Evolutionary conservation across 164 flowering plant species (phyloP), one percentile per base, ranked within the genome.

Genomic region (Chloranthus sessilifolius): DNA sequence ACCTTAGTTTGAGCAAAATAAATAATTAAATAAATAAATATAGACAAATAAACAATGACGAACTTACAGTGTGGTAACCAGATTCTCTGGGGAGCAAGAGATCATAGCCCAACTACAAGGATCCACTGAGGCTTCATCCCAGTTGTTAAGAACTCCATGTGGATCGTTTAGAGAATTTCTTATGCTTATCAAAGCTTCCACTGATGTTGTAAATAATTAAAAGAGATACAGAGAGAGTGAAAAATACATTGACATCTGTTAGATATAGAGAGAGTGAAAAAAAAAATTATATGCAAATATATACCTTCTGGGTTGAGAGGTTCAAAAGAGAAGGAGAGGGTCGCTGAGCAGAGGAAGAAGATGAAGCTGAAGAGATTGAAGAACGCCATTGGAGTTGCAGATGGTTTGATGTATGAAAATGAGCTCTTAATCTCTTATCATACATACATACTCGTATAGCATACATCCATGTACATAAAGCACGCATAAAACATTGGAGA

Each of bases 31-130:
- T n/a, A n/a, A n/a, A n/a, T n/a, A n/a, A n/a, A n/a, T n/a, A n/a
- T n/a, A n/a, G n/a, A n/a, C n/a, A n/a, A n/a, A n/a, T n/a, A n/a
- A n/a, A n/a, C n/a, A n/a, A n/a, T n/a, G 29, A 60, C 47, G 14
- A 46, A 77, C 83, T 71, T 56, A 92, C 99, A 92, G 49, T 56
- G 78, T 89, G 52, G 74, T 60, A 35, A 92, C 99, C 24, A 81
- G 78, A 59, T 86, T 85, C 11, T 83, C 89, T 49, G 81, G 28
- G 5, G 95, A 83, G 47, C 99, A 92, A 68, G 95, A 88, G 65
- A 92, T 75, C 95, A 85, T 78, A 33, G 90, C 71, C 96, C 96
- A 92, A 63, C 96, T 83, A 64, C 99, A 92, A 26, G 99, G 99
- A 59, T 92, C 99, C 15, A 81, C 99, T 24, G 99, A 86, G 59